Evolutionary conservation across 2,329 filamentous ascomycete genomes (phyloP).

Genomic region (Verticillium zaregamsianum): DNA sequence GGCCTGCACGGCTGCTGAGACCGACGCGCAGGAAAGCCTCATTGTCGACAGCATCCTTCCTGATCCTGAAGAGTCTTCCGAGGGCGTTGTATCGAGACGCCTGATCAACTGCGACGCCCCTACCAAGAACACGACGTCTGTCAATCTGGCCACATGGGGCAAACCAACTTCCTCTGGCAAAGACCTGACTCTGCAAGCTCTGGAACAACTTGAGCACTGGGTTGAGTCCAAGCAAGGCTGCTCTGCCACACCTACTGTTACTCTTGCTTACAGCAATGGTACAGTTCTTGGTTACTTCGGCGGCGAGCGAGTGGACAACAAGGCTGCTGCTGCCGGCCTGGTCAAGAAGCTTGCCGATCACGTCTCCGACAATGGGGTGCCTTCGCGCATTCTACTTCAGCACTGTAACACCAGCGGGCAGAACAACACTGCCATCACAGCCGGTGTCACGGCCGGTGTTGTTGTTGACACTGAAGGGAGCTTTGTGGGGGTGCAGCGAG

Average conservation of each 20-base stretch:
- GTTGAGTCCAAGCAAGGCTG: not conserved
- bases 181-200: not conserved
- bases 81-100: not conserved
- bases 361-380: not conserved
- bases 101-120: not conserved
- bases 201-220: not conserved
- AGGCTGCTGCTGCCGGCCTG: not conserved
- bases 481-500: not conserved
- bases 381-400: not conserved
- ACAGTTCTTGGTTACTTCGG: not conserved
- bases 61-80: not conserved
- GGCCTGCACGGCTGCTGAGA: not conserved
- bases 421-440: not conserved
- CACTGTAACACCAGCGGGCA: constrained; percentile 5
- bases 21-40: not conserved
- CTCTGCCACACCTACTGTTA: not conserved
- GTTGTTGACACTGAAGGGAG: not conserved
- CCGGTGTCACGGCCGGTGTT: not conserved
- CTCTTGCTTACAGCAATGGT: not conserved
- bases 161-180: not conserved
- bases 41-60: not conserved
- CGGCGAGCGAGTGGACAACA: not conserved
- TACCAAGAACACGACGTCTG: not conserved
- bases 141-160: not conserved
- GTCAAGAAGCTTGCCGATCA: not conserved